Base-by-base conservation (phyloP, 2,329 filamentous ascomycete species). In the Chaetomiaceae sp. region DNA sequence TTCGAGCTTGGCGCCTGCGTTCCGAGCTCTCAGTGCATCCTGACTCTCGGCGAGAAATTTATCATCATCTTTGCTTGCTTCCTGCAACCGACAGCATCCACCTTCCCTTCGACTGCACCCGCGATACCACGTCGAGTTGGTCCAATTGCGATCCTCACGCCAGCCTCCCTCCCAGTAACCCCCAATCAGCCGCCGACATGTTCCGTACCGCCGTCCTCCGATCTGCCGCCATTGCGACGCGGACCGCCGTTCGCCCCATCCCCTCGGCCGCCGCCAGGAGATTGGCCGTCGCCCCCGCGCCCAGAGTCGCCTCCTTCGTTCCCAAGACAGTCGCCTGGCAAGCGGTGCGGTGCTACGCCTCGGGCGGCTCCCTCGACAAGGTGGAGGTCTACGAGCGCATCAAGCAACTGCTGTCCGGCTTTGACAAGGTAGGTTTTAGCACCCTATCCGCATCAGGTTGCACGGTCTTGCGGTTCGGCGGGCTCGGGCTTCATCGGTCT, bases 151-250 rank as follows among this genome's bases (percentile, higher is more conserved):
- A 51, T 23, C 20, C 34, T 20, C 17, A 10, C 39, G 21, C 35
- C 47, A 20, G 14, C 27, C 30, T 33, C 9, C 23, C 21, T 35
- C 10, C 17, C 33, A 16, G 9, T 33, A 9, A 31, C 21, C 40
- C 10, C 17, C 33, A 16, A 13, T 45, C 34, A 45, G 52, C 58
- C 59, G 58, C 63, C 74, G 83, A 65, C 60, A 97, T 97, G 92
- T 90, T 96, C 80, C 88, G 92, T 76, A 83, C 87, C 72, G 85
- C 87, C 68, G 73, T 93, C 70, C 77, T 92, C 76, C 87, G 87
- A 74, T 86, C 87, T 66, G 82, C 86, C 70, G 80, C 85, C 68
- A 79, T 84, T 69, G 72, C 68, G 53, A 70, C 76, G 62, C 73
- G 75, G 63, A 68, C 70, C 59, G 71, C 77, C 67, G 72, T 76